These are phyloP conservation scores for Crithidia acanthocephali DNA, from an alignment of 208 protist species.

Conservation along the genomic window DNA sequence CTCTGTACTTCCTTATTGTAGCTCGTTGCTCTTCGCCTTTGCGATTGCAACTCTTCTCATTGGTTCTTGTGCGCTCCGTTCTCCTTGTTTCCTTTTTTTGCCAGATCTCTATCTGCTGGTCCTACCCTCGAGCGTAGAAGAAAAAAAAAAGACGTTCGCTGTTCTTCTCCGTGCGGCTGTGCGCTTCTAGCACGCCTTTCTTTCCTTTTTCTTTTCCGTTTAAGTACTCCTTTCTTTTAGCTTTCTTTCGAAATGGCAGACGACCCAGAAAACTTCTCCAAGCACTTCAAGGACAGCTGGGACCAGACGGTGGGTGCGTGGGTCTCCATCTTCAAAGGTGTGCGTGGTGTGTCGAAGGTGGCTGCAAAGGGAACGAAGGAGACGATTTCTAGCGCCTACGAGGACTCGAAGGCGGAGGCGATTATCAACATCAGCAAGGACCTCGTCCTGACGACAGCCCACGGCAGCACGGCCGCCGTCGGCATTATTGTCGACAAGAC, in stretches of 20 bases:
- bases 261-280: constrained; percentile 17
- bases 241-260: constrained; percentile 9
- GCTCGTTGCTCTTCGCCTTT: too few species aligned
- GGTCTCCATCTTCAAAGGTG: constrained; percentile 25
- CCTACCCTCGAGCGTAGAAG: too few species aligned
- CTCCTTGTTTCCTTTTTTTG: too few species aligned
- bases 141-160: too few species aligned
- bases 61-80: too few species aligned
- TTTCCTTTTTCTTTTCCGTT: not conserved
- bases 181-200: too few species aligned
- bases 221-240: not conserved
- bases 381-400: constrained; percentile 12
- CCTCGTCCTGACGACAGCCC: constrained; percentile 16
- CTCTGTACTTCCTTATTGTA: too few species aligned
- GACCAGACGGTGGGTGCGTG: constrained; percentile 30
- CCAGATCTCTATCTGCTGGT: too few species aligned
- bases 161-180: too few species aligned
- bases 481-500: constrained; percentile 22
- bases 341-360: constrained; percentile 14
- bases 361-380: constrained; percentile 26
- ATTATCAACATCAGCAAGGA: constrained; percentile 28
- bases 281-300: constrained; percentile 30
- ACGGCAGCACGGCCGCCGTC: constrained; percentile 15
- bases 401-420: constrained; percentile 24
- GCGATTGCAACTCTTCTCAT: too few species aligned